Evolutionary conservation across 2,329 filamentous ascomycete species (phyloP).

Genomic region (Nigrospora sphaerica): DNA sequence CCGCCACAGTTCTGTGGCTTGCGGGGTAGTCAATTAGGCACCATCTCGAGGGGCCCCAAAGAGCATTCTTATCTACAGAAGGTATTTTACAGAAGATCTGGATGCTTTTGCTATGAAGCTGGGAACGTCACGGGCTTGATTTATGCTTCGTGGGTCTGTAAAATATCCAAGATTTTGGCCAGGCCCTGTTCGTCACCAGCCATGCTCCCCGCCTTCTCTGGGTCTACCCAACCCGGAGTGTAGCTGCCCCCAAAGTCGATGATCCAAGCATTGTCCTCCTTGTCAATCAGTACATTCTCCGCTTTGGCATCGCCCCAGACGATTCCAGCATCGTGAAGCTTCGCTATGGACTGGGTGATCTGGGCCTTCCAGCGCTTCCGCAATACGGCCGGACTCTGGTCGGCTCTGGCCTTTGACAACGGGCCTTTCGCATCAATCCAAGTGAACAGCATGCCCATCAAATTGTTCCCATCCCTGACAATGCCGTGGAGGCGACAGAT

Average conservation of each 20-base stretch:
- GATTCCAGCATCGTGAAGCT: constrained; percentile 7
- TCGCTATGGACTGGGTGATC: neutral
- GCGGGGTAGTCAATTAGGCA: no score
- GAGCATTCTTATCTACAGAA: no score
- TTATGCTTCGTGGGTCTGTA: no score
- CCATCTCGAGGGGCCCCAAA: no score
- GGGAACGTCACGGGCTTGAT: no score
- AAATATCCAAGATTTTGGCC: constrained; percentile 6
- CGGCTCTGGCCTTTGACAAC: neutral
- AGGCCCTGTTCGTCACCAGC: constrained; percentile 15
- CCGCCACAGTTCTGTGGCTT: no score
- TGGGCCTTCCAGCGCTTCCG: neutral
- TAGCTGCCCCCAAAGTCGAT: constrained; percentile 23
- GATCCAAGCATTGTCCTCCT: constrained; percentile 18
- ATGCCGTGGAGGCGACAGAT: neutral
- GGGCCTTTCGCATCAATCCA: neutral
- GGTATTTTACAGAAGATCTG: no score
- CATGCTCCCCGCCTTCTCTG: constrained; percentile 13
- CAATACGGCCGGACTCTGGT: neutral
- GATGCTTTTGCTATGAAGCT: no score
- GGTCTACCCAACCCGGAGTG: constrained; percentile 20
- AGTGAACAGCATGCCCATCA: neutral
- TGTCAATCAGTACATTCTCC: constrained; percentile 22
- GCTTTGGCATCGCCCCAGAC: constrained; percentile 23
- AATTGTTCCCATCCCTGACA: neutral